Evolutionary conservation across 306 rosid species (phyloP).

Genomic region (Alnus rubra): DNA sequence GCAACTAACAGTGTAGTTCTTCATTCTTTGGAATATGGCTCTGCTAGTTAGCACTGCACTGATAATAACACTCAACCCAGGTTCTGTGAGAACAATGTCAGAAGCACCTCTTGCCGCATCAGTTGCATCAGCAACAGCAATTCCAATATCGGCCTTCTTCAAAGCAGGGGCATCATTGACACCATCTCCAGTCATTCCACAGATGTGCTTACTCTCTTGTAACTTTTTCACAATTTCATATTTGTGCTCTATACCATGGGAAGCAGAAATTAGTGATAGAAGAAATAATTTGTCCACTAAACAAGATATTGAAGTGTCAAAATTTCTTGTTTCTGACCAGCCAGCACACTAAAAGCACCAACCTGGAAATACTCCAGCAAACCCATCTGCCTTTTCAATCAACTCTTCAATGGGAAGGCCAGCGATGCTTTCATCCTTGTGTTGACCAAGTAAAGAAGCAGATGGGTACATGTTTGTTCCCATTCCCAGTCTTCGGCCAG

Average conservation of each 20-base stretch:
- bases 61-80: slow-evolving; percentile 93
- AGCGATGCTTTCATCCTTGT: slow-evolving; percentile 83
- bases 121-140: slow-evolving; percentile 98
- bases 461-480: slow-evolving; percentile 99
- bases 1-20: slow-evolving; percentile 85
- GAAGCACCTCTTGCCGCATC: slow-evolving; percentile 99
- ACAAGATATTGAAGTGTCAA: neutral
- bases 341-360: slow-evolving; percentile 16
- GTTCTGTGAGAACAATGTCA: slow-evolving; percentile 95
- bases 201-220: slow-evolving; percentile 94
- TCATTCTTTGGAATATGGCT: slow-evolving; percentile 97
- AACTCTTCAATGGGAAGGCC: slow-evolving; percentile 92
- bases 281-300: neutral
- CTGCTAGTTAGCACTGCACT: slow-evolving; percentile 98
- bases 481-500: slow-evolving; percentile 98
- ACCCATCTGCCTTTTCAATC: slow-evolving; percentile 97
- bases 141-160: slow-evolving; percentile 98
- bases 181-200: slow-evolving; percentile 99
- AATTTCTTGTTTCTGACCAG: neutral
- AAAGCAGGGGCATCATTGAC: slow-evolving; percentile 99
- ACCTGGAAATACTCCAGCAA: slow-evolving; percentile 99
- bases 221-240: slow-evolving; percentile 94
- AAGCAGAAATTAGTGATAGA: slow-evolving; percentile 18
- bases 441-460: slow-evolving; percentile 87
- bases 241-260: slow-evolving; percentile 66